These are phyloP conservation scores for Silene vulgaris DNA, from an alignment of 179 eudicot genomes.

Conservation along the genomic window DNA sequence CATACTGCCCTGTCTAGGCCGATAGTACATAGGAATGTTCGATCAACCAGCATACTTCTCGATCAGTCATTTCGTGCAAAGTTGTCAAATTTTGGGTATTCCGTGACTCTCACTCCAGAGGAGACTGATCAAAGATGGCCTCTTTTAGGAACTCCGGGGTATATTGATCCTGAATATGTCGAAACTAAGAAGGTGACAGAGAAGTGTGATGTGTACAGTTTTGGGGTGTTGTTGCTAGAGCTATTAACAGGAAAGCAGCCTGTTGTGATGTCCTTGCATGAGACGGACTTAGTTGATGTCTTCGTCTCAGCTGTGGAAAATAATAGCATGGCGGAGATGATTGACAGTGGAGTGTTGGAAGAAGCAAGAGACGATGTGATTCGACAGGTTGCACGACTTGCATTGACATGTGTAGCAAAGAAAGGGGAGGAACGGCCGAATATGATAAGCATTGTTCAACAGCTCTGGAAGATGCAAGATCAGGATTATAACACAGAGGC, in stretches of 20 bases:
- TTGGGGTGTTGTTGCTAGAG: constrained; percentile 19
- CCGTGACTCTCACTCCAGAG: constrained; percentile 7
- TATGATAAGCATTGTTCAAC: constrained; percentile 9
- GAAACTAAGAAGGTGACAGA: constrained; percentile 14
- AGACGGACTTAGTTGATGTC: constrained; percentile 4
- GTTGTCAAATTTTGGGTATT: not conserved
- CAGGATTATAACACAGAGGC: not conserved
- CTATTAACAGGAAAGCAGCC: constrained; percentile 12
- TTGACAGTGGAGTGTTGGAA: constrained; percentile 1
- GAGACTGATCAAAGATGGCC: not conserved
- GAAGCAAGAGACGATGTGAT: not conserved
- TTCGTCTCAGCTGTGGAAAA: not conserved
- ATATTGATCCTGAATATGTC: constrained; percentile 18
- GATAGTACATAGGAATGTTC: constrained; percentile 14
- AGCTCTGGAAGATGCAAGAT: constrained; percentile 10
- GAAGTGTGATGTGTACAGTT: constrained; percentile 18
- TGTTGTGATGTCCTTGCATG: not conserved
- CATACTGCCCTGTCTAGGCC: constrained; percentile 18
- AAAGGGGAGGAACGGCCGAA: constrained; percentile 15
- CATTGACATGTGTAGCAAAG: constrained; percentile 8
- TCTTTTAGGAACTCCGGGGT: constrained; percentile 10
- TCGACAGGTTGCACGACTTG: not conserved
- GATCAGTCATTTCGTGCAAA: not conserved
- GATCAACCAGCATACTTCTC: not conserved
- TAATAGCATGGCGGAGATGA: not conserved